These are phyloP conservation scores for Hericium erinaceus DNA, from an alignment of 768 basidiomycete species.

Conservation along the genomic window DNA sequence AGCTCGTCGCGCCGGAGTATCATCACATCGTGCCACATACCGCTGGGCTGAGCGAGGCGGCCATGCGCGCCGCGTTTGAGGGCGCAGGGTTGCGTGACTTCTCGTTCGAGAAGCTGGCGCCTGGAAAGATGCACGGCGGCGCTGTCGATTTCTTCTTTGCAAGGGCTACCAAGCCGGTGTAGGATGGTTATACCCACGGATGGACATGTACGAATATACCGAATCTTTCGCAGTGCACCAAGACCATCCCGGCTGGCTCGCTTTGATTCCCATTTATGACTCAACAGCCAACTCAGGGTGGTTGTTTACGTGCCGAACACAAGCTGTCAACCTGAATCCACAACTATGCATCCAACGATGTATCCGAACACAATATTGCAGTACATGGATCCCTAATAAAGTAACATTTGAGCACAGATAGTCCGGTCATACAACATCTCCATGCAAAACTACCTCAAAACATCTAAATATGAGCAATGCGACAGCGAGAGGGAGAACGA, in stretches of 20 bases:
- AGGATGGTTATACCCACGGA: neutral
- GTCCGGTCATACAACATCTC: too few species aligned
- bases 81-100: conserved; percentile 41
- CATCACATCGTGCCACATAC: conserved; percentile 42
- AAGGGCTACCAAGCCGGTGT: conserved; percentile 32
- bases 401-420: too few species aligned
- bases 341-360: conserved; percentile 1
- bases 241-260: too few species aligned
- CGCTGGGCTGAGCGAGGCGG: conserved; percentile 40
- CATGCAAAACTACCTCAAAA: too few species aligned
- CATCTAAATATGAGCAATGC: too few species aligned
- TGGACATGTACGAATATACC: too few species aligned
- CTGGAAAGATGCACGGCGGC: conserved; percentile 23
- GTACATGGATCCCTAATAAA: neutral
- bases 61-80: conserved; percentile 43
- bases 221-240: too few species aligned
- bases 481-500: too few species aligned
- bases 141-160: conserved; percentile 47
- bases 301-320: too few species aligned
- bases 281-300: too few species aligned
- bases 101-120: conserved; percentile 26
- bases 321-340: neutral
- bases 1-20: conserved; percentile 22
- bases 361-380: conserved; percentile 1
- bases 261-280: too few species aligned